Base-by-base conservation (phyloP, 1,284 basidiomycete species). In the Fomitopsis schrenkii region DNA sequence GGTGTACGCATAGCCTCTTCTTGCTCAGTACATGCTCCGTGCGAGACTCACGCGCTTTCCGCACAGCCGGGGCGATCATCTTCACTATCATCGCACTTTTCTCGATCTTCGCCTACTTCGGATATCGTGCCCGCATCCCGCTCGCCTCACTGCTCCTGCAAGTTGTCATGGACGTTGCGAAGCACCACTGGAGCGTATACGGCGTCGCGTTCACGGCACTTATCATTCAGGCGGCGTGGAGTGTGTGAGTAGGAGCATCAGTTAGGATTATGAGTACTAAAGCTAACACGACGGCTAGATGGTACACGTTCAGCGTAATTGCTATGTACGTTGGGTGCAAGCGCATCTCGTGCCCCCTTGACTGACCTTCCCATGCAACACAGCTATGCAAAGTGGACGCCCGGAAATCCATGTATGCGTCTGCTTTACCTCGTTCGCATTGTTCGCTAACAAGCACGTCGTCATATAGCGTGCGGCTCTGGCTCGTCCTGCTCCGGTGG, bases 161-260 rank as follows among this genome's bases (percentile, higher is more conserved):
- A 73, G 87, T 92, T 30, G 86, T 90, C 3, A 91, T 94, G 79
- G 91, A 94, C 67, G 82, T 94, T 44, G 83, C 90, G 50, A 94
- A 94, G 70, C 89, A 92, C 68, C 91, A 95, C 74, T 85, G 81
- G 61, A 87, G 86, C 52, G 91, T 94, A 28, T 95, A 92, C 70
- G 76, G 85, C n/a, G 89, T 94, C 15, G 90, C 89, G 1, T 83
- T 95, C 65, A 65, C 81, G 38, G 86, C 90, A 1, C 77, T 94
- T 9, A 67, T 93, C 57, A 56, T 93, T 1, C 90, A 94, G 69
- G 84, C 91, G 0, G 85, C 81, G 3, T 72, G 91, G 44, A 84
- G 85, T 60, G 85, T 91, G 81, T 91, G 77, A 71, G 84, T 78
- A 56, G 67, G 55, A 1, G 17, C 33, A 1, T 5, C 59, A 15